A percentile compares a stretch with the other conserved stretches of the same genome.
phyloP scores from a whole-genome alignment of 2,329 filamentous ascomycete species.

The Cladosporium oxysporum region DNA sequence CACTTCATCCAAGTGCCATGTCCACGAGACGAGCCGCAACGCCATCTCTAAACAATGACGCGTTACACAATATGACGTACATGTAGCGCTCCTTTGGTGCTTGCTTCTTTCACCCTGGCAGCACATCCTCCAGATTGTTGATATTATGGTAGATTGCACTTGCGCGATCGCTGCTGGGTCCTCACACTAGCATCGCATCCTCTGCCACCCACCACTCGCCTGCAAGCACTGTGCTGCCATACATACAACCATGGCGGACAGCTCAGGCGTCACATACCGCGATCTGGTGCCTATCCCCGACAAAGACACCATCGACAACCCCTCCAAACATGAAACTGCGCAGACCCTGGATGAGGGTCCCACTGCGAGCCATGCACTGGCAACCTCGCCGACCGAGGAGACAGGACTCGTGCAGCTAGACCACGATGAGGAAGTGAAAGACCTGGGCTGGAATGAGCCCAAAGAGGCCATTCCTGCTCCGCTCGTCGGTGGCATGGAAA shows the following conservation, averaged over 20 bases:
- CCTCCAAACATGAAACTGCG: conserved; percentile 34
- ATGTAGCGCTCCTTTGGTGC: background rate
- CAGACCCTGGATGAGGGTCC: conserved; percentile 43
- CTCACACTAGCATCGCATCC: background rate
- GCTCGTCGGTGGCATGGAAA: conserved; percentile 67
- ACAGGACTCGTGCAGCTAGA: conserved; percentile 48
- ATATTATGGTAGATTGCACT: background rate
- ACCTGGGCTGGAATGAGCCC: conserved; percentile 70
- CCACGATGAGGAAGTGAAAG: conserved; percentile 57
- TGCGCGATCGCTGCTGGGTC: background rate
- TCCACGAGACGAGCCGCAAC: background rate
- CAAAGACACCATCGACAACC: conserved; percentile 34
- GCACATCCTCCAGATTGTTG: conserved; percentile 17
- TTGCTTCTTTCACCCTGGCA: conserved; percentile 14
- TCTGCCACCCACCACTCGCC: background rate
- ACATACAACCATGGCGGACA: conserved; percentile 19
- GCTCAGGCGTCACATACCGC: conserved; percentile 20
- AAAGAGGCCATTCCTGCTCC: conserved; percentile 58
- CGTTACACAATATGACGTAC: conserved; percentile 7
- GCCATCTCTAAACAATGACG: conserved; percentile 7
- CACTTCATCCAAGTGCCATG: background rate
- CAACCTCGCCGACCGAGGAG: conserved; percentile 48
- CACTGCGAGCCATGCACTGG: conserved; percentile 51
- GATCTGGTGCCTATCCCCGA: conserved; percentile 40
- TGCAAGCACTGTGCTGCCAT: background rate